Percentiles rank a stretch among this genome's conserved stretches.
Conservation (phyloP, 2,329 filamentous ascomycete genomes). For the Gyromitra esculenta region DNA sequence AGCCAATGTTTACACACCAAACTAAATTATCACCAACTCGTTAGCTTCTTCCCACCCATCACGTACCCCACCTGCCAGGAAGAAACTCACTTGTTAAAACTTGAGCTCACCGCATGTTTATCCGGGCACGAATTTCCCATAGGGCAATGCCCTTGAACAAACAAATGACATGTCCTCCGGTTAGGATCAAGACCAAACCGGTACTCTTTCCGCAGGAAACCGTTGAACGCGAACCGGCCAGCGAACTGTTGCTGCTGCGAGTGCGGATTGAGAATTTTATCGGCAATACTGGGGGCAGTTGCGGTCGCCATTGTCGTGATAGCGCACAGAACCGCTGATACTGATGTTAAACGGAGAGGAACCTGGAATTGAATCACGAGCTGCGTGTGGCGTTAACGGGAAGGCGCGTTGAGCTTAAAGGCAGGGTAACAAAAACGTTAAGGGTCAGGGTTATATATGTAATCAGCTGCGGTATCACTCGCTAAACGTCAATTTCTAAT, state of each 20-base stretch:
- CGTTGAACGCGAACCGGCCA: conserved; percentile 79
- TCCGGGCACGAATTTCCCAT: conserved; percentile 85
- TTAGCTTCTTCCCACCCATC: conserved; percentile 15
- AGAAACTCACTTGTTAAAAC: conserved; percentile 70
- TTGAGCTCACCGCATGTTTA: conserved; percentile 72
- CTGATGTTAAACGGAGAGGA: not conserved
- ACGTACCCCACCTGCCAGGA: not conserved
- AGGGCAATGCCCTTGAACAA: conserved; percentile 85
- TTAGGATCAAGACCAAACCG: conserved; percentile 83
- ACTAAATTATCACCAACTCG: conserved; percentile 59
- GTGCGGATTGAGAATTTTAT: conserved; percentile 68
- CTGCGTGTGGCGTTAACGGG: conserved; percentile 12
- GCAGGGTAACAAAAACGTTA: conserved; percentile 27
- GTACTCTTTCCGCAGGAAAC: conserved; percentile 84
- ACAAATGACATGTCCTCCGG: conserved; percentile 85
- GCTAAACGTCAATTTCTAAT: not conserved
- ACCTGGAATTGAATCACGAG: conserved; percentile 9
- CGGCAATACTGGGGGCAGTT: conserved; percentile 58
- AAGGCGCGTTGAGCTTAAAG: conserved; percentile 21
- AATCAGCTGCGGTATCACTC: conserved; percentile 29
- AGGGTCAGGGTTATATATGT: not conserved
- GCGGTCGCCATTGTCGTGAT: conserved; percentile 51
- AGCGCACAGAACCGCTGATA: not conserved
- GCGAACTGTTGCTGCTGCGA: conserved; percentile 67
- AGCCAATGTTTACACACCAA: conserved; percentile 99